Evolutionary conservation across 192 early-diverging fungal species (phyloP).

Genomic region (Coemansia sp.): DNA sequence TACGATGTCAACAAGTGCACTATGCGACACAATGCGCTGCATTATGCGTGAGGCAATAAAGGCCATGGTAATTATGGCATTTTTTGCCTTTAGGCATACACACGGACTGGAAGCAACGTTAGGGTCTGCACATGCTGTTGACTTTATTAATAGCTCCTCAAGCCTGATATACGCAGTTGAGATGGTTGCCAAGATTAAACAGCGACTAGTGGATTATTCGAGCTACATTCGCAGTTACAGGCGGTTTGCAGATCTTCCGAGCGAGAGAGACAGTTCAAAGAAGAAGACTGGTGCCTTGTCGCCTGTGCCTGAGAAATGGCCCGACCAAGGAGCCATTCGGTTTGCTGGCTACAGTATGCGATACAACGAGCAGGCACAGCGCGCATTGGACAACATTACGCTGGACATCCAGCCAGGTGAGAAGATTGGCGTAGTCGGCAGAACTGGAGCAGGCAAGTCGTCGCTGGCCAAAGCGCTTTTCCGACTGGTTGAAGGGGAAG

Average conservation of each 20-base stretch:
- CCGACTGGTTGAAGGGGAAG: constrained; percentile 56
- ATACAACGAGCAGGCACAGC: constrained; percentile 20
- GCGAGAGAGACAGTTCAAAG: neutral
- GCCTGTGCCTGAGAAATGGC: constrained; percentile 41
- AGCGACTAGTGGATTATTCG: constrained; percentile 57
- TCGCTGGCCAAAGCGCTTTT: constrained; percentile 60
- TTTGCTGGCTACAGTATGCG: constrained; percentile 51
- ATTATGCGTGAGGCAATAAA: neutral
- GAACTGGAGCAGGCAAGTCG: constrained; percentile 62
- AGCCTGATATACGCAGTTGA: neutral
- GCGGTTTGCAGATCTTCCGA: constrained; percentile 40
- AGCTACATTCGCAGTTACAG: constrained; percentile 79
- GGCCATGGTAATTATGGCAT: neutral
- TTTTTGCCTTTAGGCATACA: neutral
- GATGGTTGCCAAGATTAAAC: neutral
- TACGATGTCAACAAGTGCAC: neutral
- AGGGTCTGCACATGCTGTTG: constrained; percentile 3
- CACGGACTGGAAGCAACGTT: neutral
- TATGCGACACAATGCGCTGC: neutral
- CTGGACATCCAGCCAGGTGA: constrained; percentile 55
- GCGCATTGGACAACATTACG: constrained; percentile 35
- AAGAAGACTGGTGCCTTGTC: neutral
- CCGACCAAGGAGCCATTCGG: constrained; percentile 35
- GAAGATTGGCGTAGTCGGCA: constrained; percentile 57
- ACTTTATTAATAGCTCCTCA: neutral